phyloP scores from a whole-genome alignment of 2,329 filamentous ascomycete species.

The Trichoderma sp. region DNA sequence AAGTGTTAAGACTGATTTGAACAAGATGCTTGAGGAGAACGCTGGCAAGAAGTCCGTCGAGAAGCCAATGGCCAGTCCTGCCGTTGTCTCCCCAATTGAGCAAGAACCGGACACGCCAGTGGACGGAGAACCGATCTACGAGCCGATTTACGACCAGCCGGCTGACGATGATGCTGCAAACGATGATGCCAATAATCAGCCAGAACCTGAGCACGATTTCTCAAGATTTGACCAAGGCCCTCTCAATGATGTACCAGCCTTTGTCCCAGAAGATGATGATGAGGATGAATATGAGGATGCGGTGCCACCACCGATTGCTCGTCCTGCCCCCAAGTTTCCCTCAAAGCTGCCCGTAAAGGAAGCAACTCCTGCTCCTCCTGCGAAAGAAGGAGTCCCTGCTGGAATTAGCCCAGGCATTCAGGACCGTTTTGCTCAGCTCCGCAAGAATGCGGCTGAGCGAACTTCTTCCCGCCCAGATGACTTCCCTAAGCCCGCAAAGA shows the following conservation, averaged over 20 bases:
- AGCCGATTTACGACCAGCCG: conserved; percentile 23
- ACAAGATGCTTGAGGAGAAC: conserved; percentile 47
- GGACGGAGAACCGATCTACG: conserved; percentile 10
- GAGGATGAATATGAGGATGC: conserved; percentile 37
- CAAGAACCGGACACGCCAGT: background rate
- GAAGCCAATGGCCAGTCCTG: conserved; percentile 25
- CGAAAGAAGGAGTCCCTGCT: conserved; percentile 36
- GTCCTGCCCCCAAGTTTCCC: conserved; percentile 26
- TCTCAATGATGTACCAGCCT: conserved; percentile 80
- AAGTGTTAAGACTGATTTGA: conserved; percentile 50
- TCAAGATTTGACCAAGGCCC: conserved; percentile 84
- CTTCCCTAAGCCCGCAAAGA: conserved; percentile 54
- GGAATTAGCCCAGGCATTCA: conserved; percentile 41
- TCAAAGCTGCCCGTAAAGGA: conserved; percentile 27
- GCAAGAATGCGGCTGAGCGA: conserved; percentile 87
- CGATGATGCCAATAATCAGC: conserved; percentile 57
- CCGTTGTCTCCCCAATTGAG: conserved; percentile 20
- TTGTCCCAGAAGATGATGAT: conserved; percentile 60
- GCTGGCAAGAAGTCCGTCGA: conserved; percentile 13
- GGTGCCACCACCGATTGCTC: conserved; percentile 52
- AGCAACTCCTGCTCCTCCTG: conserved; percentile 32
- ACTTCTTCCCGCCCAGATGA: conserved; percentile 63
- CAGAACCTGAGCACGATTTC: conserved; percentile 59
- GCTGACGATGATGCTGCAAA: conserved; percentile 47
- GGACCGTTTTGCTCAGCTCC: conserved; percentile 93